These are phyloP conservation scores for Ogataea angusta DNA, from an alignment of 805 yeast genomes.

Conservation along the genomic window DNA sequence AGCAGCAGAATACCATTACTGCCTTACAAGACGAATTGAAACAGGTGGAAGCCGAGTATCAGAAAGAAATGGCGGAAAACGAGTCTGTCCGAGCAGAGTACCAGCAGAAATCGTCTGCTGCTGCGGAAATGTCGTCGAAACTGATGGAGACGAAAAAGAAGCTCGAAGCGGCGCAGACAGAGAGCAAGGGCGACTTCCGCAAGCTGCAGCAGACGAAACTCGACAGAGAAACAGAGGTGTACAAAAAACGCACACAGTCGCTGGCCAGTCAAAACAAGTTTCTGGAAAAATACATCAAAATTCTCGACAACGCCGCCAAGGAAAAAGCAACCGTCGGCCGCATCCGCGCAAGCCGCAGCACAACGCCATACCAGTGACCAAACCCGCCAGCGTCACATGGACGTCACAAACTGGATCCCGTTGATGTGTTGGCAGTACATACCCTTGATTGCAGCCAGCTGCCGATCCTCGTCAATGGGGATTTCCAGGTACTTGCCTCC, in stretches of 20 bases:
- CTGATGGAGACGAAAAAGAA: slow-evolving; percentile 25
- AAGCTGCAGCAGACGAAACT: slow-evolving; percentile 23
- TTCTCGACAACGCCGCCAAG: slow-evolving; percentile 24
- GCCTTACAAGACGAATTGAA: slow-evolving; percentile 10
- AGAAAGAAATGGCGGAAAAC: slow-evolving; percentile 22
- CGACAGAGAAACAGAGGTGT: slow-evolving; percentile 13
- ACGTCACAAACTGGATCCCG: slow-evolving; percentile 17
- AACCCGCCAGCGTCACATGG: not conserved
- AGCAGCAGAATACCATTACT: slow-evolving; percentile 3
- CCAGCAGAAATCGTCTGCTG: slow-evolving; percentile 44
- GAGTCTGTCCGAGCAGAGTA: slow-evolving; percentile 38
- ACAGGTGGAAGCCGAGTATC: slow-evolving; percentile 15
- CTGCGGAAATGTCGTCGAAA: slow-evolving; percentile 40
- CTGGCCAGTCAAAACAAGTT: slow-evolving; percentile 24
- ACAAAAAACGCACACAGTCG: slow-evolving; percentile 4
- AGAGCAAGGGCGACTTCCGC: slow-evolving; percentile 35
- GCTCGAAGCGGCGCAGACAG: slow-evolving; percentile 27
- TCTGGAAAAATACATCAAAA: slow-evolving; percentile 23
- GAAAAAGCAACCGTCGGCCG: slow-evolving; percentile 23
- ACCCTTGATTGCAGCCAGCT: slow-evolving; percentile 17
- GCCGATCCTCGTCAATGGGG: slow-evolving; percentile 12
- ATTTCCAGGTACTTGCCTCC: slow-evolving; percentile 10
- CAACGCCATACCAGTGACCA: slow-evolving; percentile 22
- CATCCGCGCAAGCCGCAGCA: slow-evolving; percentile 23
- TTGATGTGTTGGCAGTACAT: slow-evolving; percentile 17